Conservation (phyloP, 768 basidiomycete genomes). For the Hygrocybe coccinea region DNA sequence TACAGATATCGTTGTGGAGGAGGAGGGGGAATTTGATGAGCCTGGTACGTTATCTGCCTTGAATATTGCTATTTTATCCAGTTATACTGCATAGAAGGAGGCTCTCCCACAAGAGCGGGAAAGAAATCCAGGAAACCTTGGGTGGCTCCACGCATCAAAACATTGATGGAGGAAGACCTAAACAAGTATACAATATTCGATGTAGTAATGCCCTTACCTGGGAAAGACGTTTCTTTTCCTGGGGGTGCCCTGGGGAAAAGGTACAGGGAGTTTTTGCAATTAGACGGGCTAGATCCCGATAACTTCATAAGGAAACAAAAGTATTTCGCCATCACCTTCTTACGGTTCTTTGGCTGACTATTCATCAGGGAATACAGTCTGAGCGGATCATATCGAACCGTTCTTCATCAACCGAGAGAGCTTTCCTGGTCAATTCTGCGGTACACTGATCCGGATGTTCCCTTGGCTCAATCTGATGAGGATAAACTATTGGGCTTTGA, state of each 20-base stretch:
- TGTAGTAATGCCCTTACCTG: conserved; percentile 96
- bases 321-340: conserved; percentile 38
- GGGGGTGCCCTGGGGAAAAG: conserved; percentile 81
- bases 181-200: conserved; percentile 86
- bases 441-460: conserved; percentile 91
- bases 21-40: conserved; percentile 33
- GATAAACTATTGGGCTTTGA: conserved; percentile 83
- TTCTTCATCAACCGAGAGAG: conserved; percentile 79
- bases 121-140: conserved; percentile 50
- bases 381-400: conserved; percentile 88
- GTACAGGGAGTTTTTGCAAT: conserved; percentile 73
- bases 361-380: conserved; percentile 78
- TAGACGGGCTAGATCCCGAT: conserved; percentile 87
- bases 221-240: conserved; percentile 90
- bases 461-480: conserved; percentile 92
- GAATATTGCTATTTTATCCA: background rate
- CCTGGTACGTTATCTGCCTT: conserved; percentile 14
- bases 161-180: conserved; percentile 71
- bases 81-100: conserved; percentile 15
- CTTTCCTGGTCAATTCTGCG: conserved; percentile 76
- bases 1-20: conserved; percentile 32
- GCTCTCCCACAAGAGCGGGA: conserved; percentile 21
- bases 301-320: conserved; percentile 87
- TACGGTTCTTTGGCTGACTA: conserved; percentile 3
- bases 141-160: conserved; percentile 67